Percentiles rank a stretch among this genome's conserved stretches.
Conservation (phyloP, 441 rosid species). For the Corymbia calophylla region DNA sequence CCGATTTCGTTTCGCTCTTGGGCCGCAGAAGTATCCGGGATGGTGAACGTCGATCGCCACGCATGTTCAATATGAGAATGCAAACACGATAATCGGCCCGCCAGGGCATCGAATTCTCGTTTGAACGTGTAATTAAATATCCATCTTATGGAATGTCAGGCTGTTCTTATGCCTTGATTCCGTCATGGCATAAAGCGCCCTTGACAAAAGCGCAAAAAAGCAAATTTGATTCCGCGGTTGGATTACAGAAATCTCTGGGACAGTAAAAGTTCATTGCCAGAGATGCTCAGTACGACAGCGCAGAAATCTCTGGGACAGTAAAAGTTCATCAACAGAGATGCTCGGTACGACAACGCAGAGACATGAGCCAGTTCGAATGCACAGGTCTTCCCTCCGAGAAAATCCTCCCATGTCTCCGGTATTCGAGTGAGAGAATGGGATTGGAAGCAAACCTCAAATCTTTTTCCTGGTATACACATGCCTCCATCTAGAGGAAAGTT, state of each 20-base stretch:
- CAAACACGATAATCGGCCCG: neutral
- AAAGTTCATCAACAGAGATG: neutral
- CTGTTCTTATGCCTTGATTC: neutral
- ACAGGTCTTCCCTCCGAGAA: too few species aligned
- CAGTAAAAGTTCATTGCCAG: neutral
- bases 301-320: neutral
- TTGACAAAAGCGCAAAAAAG: neutral
- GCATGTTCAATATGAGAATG: neutral
- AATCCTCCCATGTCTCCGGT: too few species aligned
- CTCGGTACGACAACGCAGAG: neutral
- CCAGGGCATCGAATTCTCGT: neutral
- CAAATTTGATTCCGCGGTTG: neutral
- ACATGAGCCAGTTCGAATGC: neutral
- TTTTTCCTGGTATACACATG: neutral
- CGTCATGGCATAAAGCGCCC: neutral
- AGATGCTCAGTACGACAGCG: neutral
- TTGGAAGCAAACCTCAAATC: neutral
- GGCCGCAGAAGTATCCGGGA: neutral
- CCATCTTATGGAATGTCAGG: neutral
- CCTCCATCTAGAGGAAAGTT: neutral
- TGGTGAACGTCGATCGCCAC: neutral
- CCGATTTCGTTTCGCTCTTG: neutral
- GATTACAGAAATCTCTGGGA: neutral
- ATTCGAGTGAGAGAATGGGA: neutral
- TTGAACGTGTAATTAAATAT: neutral